These are phyloP conservation scores for Endothia cerciana DNA, from an alignment of 2,329 filamentous ascomycete species.

Conservation along the genomic window DNA sequence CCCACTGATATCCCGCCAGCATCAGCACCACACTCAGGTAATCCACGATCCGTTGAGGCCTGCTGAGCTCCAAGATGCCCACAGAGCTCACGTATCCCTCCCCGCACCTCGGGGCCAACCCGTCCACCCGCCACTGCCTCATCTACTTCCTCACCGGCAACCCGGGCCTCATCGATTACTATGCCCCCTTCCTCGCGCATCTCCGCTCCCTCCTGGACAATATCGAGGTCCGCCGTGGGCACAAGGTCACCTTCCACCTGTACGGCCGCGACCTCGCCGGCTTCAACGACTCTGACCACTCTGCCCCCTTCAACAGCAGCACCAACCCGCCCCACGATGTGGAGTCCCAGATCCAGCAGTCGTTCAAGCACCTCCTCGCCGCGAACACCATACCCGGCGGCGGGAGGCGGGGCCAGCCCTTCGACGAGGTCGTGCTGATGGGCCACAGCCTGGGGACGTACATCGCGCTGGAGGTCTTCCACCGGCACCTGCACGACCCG, in stretches of 20 bases:
- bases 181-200: conserved; percentile 65
- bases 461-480: conserved; percentile 70
- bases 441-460: conserved; percentile 78
- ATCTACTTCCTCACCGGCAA: conserved; percentile 79
- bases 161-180: conserved; percentile 76
- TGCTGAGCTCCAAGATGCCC: conserved; percentile 10
- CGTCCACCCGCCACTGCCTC: conserved; percentile 44
- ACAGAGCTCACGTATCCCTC: conserved; percentile 22
- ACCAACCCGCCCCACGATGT: conserved; percentile 53
- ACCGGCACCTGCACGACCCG: conserved; percentile 52
- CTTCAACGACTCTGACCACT: conserved; percentile 58
- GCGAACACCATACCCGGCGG: conserved; percentile 35
- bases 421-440: conserved; percentile 66
- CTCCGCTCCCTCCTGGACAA: conserved; percentile 58
- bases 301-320: conserved; percentile 44
- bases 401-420: conserved; percentile 42
- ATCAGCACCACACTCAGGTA: too few relatives aligned
- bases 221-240: conserved; percentile 36
- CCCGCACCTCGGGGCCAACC: conserved; percentile 20
- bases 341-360: conserved; percentile 54
- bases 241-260: conserved; percentile 52
- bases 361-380: conserved; percentile 44
- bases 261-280: conserved; percentile 62
- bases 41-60: too few relatives aligned
- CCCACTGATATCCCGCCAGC: too few relatives aligned